phyloP scores from a whole-genome alignment of 1,284 basidiomycete genomes.

The Wallemia mellicola region DNA sequence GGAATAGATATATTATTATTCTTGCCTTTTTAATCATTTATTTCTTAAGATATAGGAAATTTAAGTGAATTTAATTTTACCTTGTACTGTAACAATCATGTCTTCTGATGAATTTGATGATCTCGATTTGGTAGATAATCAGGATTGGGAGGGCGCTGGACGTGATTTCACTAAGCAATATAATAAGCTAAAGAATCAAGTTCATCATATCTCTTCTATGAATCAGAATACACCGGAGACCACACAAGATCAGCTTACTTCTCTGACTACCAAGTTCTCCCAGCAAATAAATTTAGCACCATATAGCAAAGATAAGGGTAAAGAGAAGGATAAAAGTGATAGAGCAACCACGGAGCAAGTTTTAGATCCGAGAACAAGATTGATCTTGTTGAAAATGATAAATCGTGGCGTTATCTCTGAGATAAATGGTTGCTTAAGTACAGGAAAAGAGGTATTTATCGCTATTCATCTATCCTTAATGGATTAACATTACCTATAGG shows the following conservation, averaged over 20 bases:
- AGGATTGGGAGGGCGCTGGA: slow-evolving; percentile 69
- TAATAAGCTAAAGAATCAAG: slow-evolving; percentile 60
- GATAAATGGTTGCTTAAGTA: slow-evolving; percentile 76
- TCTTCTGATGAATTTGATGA: neutral
- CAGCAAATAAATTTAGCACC: slow-evolving; percentile 1
- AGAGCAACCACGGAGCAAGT: slow-evolving; percentile 84
- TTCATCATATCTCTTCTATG: slow-evolving; percentile 20
- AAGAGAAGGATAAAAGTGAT: slow-evolving; percentile 73
- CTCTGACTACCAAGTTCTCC: slow-evolving; percentile 1
- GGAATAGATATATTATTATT: too few species aligned
- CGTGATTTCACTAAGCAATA: slow-evolving; percentile 86
- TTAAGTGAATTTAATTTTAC: too few species aligned
- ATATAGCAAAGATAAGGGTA: slow-evolving; percentile 32
- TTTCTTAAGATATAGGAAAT: neutral
- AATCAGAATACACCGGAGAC: slow-evolving; percentile 1
- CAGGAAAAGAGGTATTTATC: slow-evolving; percentile 58
- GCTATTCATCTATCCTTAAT: neutral
- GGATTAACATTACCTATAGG: slow-evolving; percentile 21
- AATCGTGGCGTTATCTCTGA: slow-evolving; percentile 54
- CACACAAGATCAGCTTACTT: neutral
- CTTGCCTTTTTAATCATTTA: neutral
- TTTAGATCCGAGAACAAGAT: slow-evolving; percentile 58
- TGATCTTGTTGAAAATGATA: slow-evolving; percentile 80
- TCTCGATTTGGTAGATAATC: slow-evolving; percentile 34
- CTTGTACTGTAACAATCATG: neutral